These are phyloP conservation scores for Lactuca sativa DNA, from an alignment of 129 eudicot species.

Conservation along the genomic window DNA sequence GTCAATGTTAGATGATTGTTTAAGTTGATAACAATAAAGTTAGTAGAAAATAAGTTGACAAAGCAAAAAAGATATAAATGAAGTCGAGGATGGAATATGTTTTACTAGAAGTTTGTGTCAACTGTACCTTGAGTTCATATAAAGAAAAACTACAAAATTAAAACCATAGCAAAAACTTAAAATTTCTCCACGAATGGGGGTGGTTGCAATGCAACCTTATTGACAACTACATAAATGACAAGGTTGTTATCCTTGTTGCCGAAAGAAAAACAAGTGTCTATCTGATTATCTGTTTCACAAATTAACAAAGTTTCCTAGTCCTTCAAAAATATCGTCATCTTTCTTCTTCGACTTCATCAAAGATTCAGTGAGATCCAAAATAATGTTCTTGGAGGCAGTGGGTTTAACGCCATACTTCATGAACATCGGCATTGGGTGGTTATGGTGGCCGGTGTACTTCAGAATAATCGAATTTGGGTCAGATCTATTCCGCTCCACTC, in stretches of 20 bases:
- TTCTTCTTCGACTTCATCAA: neutral
- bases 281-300: neutral
- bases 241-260: neutral
- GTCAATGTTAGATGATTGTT: too few species aligned
- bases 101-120: too few species aligned
- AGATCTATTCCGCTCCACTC: conserved; percentile 64
- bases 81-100: too few species aligned
- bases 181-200: neutral
- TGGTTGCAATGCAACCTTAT: conserved; percentile 8
- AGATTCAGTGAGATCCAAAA: neutral
- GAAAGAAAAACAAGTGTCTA: neutral
- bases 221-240: neutral
- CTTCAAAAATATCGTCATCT: neutral
- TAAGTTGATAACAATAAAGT: too few species aligned
- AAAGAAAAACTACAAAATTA: neutral
- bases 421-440: conserved; percentile 60
- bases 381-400: neutral
- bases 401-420: neutral
- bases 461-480: conserved; percentile 60
- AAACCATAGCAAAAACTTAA: neutral
- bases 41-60: too few species aligned
- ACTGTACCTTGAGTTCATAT: neutral
- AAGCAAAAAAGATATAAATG: too few species aligned
- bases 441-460: conserved; percentile 65
- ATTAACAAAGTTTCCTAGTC: conserved; percentile 7